These are phyloP conservation scores for Leccinum pachyderme DNA, from an alignment of 1,284 basidiomycete genomes.

Conservation along the genomic window DNA sequence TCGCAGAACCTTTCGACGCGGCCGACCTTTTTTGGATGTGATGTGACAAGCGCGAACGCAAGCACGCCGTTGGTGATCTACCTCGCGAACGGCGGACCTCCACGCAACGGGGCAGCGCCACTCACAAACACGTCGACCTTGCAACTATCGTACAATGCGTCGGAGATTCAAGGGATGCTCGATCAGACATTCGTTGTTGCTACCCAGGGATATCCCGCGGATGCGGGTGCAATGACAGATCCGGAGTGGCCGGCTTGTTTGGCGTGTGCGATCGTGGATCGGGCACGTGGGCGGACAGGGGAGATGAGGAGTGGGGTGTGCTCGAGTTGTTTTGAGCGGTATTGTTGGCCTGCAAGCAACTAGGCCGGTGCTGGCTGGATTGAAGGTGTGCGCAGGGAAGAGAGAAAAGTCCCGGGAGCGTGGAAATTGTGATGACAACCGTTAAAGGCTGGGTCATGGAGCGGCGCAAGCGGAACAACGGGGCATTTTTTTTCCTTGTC, in stretches of 20 bases:
- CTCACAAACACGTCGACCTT: conserved; percentile 42
- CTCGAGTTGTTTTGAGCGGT: conserved; percentile 37
- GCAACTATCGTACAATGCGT: conserved; percentile 32
- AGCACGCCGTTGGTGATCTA: conserved; percentile 39
- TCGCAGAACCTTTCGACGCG: conserved; percentile 35
- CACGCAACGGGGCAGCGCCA: conserved; percentile 36
- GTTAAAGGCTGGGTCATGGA: neutral
- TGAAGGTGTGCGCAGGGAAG: neutral
- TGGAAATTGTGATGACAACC: neutral
- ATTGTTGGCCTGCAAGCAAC: conserved; percentile 33
- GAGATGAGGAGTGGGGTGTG: conserved; percentile 39
- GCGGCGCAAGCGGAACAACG: too few relatives aligned
- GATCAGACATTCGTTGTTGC: conserved; percentile 40
- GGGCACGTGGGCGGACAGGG: conserved; percentile 33
- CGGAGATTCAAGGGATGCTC: conserved; percentile 40
- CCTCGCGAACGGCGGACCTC: conserved; percentile 44
- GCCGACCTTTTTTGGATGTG: conserved; percentile 49
- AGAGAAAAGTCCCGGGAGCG: neutral
- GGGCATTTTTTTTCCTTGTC: too few relatives aligned
- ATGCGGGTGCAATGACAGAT: conserved; percentile 25
- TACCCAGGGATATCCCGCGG: conserved; percentile 38
- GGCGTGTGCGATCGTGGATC: conserved; percentile 45
- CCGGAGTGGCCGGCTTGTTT: conserved; percentile 44
- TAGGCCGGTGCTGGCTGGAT: neutral
- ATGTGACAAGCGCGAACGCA: conserved; percentile 17